Percentiles rank a stretch among this genome's conserved stretches.
Conservation (phyloP, 164 flowering plant species). For the Hamamelis virginiana region DNA sequence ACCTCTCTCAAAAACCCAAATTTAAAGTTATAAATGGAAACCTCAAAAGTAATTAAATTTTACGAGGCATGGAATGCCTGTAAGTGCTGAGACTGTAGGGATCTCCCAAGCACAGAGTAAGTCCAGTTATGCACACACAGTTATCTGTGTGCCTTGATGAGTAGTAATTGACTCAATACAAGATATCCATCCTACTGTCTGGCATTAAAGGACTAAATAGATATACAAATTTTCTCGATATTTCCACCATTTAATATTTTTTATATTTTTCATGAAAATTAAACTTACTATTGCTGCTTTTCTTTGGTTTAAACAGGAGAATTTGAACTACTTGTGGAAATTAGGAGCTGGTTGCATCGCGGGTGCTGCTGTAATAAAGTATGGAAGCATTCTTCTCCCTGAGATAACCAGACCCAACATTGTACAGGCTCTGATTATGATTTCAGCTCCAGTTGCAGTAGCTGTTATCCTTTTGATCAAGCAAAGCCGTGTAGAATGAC, state of each 20-base stretch:
- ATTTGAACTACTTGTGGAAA: conserved; percentile 15
- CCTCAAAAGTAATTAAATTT: no score
- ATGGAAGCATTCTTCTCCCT: conserved; percentile 59
- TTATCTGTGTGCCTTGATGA: neutral
- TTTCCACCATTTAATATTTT: neutral
- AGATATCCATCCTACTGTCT: neutral
- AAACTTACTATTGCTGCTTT: neutral
- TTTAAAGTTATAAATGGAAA: no score
- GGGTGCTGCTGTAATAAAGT: conserved; percentile 63
- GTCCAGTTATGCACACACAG: no score
- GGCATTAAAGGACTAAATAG: neutral
- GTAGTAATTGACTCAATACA: neutral
- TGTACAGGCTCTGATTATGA: conserved; percentile 42
- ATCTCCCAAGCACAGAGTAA: no score
- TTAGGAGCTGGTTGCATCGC: conserved; percentile 54
- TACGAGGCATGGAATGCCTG: no score
- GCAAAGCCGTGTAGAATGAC: conserved; percentile 32
- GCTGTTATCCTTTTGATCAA: conserved; percentile 48
- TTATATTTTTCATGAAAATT: neutral
- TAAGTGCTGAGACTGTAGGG: no score
- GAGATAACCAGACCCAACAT: conserved; percentile 57
- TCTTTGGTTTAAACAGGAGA: conserved; percentile 34
- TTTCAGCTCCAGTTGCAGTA: conserved; percentile 43
- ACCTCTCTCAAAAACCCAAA: no score
- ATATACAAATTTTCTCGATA: neutral